Evolutionary conservation across 176 grass and related monocot species (phyloP), one percentile per base, ranked within the genome.

Genomic region (Hsuehochloa calcarea): DNA sequence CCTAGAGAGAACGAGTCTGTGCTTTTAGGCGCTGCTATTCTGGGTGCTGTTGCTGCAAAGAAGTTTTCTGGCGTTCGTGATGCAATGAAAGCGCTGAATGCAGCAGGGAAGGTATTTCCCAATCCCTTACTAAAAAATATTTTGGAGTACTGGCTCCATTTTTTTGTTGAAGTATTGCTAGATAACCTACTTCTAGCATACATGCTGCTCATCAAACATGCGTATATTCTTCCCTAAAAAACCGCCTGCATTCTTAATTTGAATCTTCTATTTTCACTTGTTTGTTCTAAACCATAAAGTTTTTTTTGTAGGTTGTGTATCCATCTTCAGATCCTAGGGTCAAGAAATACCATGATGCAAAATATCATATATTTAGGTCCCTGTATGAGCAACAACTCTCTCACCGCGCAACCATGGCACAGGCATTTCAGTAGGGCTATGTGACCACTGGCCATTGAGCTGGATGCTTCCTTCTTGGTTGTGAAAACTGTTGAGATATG

Each of bases 1-100:
- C 96, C 96, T 76, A 94, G 90, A 79, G 91, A 96, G 84, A 98
- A 89, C 0, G 90, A 95, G 63, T 92, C 93, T 11, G 96, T 98
- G 91, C 96, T 98, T 82, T 83, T 98, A 78, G 96, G 96, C 12
- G 91, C 93, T 84, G 90, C 93, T 78, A 86, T 98, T 58, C 88
- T 98, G 66, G 96, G 96, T 84, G 89, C 93, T 83, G 93, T 98
- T 75, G 96, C 96, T 76, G 91, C 84, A 25, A 94, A 90, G 70
- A 98, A 90, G 68, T 92, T 89, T 82, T 38, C 72, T 5, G 77
- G 91, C 4, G 74, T 98, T 81, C 89, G 70, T 29, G 86, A 90
- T 63, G 93, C 96, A 16, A 98, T 98, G 93, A 94, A 93, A 89
- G 84, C 81, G 10, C 76, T 98, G 78, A 94, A 96, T 92, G 96